A percentile compares a stretch with the other conserved stretches of the same genome.
Evolutionary conservation across 2,329 filamentous ascomycete species (phyloP).

Genomic region (Xylariaceae sp.): DNA sequence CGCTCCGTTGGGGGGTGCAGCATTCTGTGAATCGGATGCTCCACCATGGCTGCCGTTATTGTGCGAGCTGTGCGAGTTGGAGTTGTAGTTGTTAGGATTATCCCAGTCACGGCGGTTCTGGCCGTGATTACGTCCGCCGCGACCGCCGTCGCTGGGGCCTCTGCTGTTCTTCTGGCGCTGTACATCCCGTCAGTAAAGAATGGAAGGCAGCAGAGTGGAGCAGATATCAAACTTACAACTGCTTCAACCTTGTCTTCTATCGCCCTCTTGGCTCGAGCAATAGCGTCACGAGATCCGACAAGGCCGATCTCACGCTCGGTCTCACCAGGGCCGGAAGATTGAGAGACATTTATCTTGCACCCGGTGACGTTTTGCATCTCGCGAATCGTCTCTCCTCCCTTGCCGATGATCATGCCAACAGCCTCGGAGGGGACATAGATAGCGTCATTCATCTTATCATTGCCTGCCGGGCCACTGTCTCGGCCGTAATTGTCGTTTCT

Average conservation of each 20-base stretch:
- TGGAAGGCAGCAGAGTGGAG: background rate
- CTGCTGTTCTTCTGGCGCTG: conserved; percentile 52
- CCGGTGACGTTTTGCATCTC: conserved; percentile 84
- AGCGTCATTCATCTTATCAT: conserved; percentile 72
- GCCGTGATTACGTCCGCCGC: conserved; percentile 28
- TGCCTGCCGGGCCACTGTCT: conserved; percentile 36
- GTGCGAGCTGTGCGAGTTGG: conserved; percentile 46
- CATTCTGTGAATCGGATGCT: conserved; percentile 33
- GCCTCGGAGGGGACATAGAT: conserved; percentile 85
- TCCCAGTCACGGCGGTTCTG: conserved; percentile 48
- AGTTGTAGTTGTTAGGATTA: conserved; percentile 47
- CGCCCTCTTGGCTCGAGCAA: conserved; percentile 72
- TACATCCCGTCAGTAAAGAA: conserved; percentile 30
- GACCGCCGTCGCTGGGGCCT: conserved; percentile 41
- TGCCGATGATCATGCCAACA: conserved; percentile 94
- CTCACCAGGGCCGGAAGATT: conserved; percentile 70
- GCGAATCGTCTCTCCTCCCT: conserved; percentile 88
- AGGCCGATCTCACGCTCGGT: conserved; percentile 81
- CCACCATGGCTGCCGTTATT: conserved; percentile 38
- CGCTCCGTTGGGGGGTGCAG: conserved; percentile 43
- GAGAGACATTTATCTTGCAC: conserved; percentile 92
- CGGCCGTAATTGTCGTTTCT: conserved; percentile 35
- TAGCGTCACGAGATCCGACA: conserved; percentile 70
- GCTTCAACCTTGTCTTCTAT: conserved; percentile 92
- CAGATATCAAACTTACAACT: conserved; percentile 55